Conservation (phyloP, 345 rosid species). For the Syzygium oleosum region DNA sequence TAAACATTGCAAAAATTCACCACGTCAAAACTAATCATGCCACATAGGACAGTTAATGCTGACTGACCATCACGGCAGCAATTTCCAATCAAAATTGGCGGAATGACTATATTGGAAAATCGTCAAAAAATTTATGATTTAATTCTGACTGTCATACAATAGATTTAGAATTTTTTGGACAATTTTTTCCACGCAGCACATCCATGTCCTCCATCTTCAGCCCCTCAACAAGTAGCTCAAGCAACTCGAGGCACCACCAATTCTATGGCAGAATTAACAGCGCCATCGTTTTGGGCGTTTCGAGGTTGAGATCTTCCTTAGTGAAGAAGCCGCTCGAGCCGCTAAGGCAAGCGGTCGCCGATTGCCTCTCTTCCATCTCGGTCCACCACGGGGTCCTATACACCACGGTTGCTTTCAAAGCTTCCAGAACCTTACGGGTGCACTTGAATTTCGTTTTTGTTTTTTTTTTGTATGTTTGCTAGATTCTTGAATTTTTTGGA, state of each 20-base stretch:
- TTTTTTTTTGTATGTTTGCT: neutral
- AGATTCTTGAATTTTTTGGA: neutral
- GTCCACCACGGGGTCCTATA: conserved; percentile 31
- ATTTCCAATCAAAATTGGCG: too few relatives aligned
- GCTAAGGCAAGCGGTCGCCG: conserved; percentile 73
- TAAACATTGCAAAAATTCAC: too few relatives aligned
- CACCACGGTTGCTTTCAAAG: conserved; percentile 37
- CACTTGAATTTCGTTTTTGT: conserved; percentile 11
- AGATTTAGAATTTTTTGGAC: too few relatives aligned
- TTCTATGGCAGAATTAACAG: conserved; percentile 2
- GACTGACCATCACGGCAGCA: too few relatives aligned
- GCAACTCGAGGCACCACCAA: conserved; percentile 40
- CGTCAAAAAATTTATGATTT: too few relatives aligned
- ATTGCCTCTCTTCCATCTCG: conserved; percentile 53
- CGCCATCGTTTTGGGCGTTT: conserved; percentile 11
- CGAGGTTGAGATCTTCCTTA: conserved; percentile 77
- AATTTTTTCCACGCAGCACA: neutral
- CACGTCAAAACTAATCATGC: too few relatives aligned
- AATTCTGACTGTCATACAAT: too few relatives aligned
- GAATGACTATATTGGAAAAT: too few relatives aligned
- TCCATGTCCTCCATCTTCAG: conserved; percentile 43
- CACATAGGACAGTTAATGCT: accelerated
- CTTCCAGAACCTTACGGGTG: conserved; percentile 84
- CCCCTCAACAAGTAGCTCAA: conserved; percentile 54
- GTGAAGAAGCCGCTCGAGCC: conserved; percentile 92